phyloP scores from a whole-genome alignment of 148 eudicot genomes.

The Arctostaphylos glauca region DNA sequence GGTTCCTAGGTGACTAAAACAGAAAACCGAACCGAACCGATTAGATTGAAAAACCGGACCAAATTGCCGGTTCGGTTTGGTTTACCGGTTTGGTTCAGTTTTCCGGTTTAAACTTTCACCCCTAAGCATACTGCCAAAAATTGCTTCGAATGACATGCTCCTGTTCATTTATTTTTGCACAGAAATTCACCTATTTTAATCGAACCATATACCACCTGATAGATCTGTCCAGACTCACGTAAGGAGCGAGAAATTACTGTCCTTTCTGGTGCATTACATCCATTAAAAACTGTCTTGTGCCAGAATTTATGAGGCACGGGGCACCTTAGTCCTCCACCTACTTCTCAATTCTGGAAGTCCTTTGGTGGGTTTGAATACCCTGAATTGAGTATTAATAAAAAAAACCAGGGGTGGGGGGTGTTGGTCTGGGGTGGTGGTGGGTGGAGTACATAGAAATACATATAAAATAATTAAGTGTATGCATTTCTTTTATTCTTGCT shows the following conservation, averaged over 20 bases:
- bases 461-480: background rate
- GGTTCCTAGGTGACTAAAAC: no score
- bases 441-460: no score
- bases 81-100: no score
- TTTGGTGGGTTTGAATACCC: background rate
- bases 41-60: no score
- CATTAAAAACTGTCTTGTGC: background rate
- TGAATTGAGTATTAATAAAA: no score
- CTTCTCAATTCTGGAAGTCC: background rate
- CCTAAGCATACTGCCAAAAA: background rate
- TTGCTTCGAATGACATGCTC: background rate
- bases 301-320: background rate
- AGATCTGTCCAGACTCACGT: conserved; percentile 1
- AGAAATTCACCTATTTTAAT: background rate
- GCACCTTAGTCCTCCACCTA: background rate
- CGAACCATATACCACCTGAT: background rate
- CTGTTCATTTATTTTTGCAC: background rate
- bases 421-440: no score
- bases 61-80: no score
- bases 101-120: no score
- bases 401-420: no score
- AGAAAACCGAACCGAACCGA: no score
- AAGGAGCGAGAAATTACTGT: background rate
- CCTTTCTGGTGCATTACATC: background rate
- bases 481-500: background rate